Conservation (phyloP, 1,139 yeast genomes). For the Kurtzmaniella quercitrusa region DNA sequence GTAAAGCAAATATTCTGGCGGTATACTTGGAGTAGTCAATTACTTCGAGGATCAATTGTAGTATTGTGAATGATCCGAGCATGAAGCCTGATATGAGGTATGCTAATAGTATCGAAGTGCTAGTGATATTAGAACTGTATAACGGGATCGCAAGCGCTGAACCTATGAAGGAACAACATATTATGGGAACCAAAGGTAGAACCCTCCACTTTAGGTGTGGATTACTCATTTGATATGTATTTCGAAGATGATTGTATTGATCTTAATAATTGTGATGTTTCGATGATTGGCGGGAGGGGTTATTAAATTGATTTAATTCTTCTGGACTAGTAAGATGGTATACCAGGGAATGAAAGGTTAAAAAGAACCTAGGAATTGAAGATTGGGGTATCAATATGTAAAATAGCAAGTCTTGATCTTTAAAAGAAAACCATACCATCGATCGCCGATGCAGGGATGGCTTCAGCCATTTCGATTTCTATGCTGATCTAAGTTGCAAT, state of each 20-base stretch:
- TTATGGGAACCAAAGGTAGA: neutral
- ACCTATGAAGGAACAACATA: neutral
- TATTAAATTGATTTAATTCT: too few relatives aligned
- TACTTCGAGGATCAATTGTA: neutral
- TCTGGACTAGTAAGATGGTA: too few relatives aligned
- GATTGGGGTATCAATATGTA: too few relatives aligned
- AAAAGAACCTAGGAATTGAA: too few relatives aligned
- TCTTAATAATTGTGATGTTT: too few relatives aligned
- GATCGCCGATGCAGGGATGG: neutral
- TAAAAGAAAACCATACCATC: neutral
- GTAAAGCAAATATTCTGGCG: neutral
- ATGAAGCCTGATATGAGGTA: neutral
- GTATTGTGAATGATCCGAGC: neutral
- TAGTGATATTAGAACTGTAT: neutral
- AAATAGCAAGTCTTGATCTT: neutral
- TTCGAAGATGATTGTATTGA: too few relatives aligned
- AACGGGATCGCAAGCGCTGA: neutral
- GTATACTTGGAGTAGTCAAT: neutral
- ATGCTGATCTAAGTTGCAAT: neutral
- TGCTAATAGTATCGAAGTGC: neutral
- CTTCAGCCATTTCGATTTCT: neutral
- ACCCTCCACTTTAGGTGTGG: neutral
- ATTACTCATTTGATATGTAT: neutral
- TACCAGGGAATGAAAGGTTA: too few relatives aligned
- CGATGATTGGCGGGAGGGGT: too few relatives aligned